These are phyloP conservation scores for Wickerhamomyces rabaulensis DNA, from an alignment of 805 yeast genomes.

Conservation along the genomic window DNA sequence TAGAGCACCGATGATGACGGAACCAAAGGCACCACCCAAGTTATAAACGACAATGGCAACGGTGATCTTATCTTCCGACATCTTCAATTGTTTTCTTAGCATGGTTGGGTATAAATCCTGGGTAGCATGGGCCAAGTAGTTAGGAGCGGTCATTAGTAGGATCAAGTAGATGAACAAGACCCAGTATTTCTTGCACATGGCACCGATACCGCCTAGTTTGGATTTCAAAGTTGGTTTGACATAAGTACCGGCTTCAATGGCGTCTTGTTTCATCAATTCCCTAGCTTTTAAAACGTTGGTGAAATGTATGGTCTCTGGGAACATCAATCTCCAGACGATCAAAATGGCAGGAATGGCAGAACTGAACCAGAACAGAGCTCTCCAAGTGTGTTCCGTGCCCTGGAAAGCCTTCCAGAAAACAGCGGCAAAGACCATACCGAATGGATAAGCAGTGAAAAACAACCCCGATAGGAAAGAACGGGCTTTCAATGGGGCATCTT, in stretches of 20 bases:
- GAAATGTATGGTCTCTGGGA: slow-evolving; percentile 59
- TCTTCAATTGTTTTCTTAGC: slow-evolving; percentile 47
- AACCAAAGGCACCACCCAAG: slow-evolving; percentile 64
- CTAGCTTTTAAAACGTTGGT: slow-evolving; percentile 27
- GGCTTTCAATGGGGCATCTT: slow-evolving; percentile 57
- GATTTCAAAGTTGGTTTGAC: slow-evolving; percentile 22
- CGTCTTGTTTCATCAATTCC: slow-evolving; percentile 22
- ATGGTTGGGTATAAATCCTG: slow-evolving; percentile 71
- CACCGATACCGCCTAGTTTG: slow-evolving; percentile 24
- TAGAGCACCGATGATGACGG: slow-evolving; percentile 49
- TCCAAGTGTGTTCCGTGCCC: slow-evolving; percentile 50
- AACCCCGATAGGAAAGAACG: slow-evolving; percentile 61
- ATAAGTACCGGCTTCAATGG: slow-evolving; percentile 24
- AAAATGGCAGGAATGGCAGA: slow-evolving; percentile 59
- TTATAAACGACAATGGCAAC: slow-evolving; percentile 59
- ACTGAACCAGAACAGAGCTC: slow-evolving; percentile 68
- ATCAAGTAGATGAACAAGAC: slow-evolving; percentile 51
- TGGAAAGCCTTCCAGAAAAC: slow-evolving; percentile 60
- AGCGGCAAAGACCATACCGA: slow-evolving; percentile 62
- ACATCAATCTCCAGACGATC: slow-evolving; percentile 48
- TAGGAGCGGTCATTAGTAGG: slow-evolving; percentile 61
- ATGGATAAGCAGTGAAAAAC: slow-evolving; percentile 53
- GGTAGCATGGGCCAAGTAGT: slow-evolving; percentile 68
- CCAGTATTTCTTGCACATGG: slow-evolving; percentile 50
- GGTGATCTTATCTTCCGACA: slow-evolving; percentile 43